Evolutionary conservation across 2,329 filamentous ascomycete species (phyloP).

Genomic region (Macrophomina pseudophaseolina): DNA sequence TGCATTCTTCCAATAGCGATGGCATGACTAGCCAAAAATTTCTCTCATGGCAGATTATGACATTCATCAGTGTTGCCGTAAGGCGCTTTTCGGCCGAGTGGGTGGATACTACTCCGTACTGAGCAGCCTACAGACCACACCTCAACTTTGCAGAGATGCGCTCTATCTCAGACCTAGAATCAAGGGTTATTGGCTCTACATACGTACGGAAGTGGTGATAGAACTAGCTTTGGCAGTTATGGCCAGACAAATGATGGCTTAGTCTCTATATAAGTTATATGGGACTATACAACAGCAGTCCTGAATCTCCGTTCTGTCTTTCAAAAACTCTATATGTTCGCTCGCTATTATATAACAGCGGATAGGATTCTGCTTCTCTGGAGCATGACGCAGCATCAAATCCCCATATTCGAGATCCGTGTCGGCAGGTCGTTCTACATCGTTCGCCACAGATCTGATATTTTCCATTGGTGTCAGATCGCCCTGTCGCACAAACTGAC

Average conservation of each 20-base stretch:
- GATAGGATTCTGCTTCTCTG: neutral
- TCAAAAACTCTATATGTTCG: neutral
- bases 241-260: neutral
- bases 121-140: neutral
- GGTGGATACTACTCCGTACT: neutral
- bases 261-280: neutral
- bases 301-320: neutral
- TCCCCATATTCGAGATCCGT: neutral
- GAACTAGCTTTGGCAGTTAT: neutral
- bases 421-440: neutral
- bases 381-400: neutral
- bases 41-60: constrained; percentile 1
- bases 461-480: too few relatives aligned
- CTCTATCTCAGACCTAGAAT: neutral
- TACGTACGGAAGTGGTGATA: neutral
- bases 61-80: neutral
- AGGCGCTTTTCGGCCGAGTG: neutral
- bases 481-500: neutral
- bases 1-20: neutral
- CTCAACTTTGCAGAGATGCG: neutral
- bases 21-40: neutral
- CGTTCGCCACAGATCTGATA: neutral
- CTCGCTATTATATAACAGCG: neutral
- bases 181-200: neutral
- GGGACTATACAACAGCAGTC: neutral